These are phyloP conservation scores for Lizanozyma gosingica DNA, from an alignment of 1,139 yeast genomes.

Conservation along the genomic window DNA sequence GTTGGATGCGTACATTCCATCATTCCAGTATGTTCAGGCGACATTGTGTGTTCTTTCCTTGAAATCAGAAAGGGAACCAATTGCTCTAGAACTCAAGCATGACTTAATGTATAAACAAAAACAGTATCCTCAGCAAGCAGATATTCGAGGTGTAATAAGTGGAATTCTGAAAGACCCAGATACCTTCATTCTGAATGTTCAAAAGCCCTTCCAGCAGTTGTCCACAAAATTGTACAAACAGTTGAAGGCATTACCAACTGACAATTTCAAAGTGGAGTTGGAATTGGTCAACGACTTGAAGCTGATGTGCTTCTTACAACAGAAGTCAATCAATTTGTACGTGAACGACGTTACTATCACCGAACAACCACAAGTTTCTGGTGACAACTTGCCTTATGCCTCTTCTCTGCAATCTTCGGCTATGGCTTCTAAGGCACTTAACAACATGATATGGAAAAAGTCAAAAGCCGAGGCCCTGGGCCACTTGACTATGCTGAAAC, in stretches of 20 bases:
- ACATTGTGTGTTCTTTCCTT: slow-evolving; percentile 29
- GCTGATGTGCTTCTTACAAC: slow-evolving; percentile 19
- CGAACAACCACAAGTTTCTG: neutral
- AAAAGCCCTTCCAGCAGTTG: slow-evolving; percentile 14
- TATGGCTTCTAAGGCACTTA: neutral
- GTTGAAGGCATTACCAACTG: slow-evolving; percentile 15
- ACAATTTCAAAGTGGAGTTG: slow-evolving; percentile 21
- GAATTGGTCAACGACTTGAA: slow-evolving; percentile 24
- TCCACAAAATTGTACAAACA: slow-evolving; percentile 15
- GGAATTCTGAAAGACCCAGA: slow-evolving; percentile 14
- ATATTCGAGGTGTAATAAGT: neutral
- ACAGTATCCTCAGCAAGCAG: neutral
- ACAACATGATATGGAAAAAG: neutral
- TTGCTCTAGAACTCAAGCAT: slow-evolving; percentile 36
- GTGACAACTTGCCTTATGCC: neutral
- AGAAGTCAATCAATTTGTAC: slow-evolving; percentile 18
- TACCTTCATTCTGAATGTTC: slow-evolving; percentile 16
- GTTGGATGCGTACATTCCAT: slow-evolving; percentile 15
- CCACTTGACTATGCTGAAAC: neutral
- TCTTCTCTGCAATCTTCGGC: neutral
- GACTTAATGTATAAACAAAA: slow-evolving; percentile 25
- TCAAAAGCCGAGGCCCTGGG: neutral
- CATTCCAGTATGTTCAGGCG: slow-evolving; percentile 19
- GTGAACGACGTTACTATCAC: slow-evolving; percentile 9
- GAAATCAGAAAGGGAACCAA: slow-evolving; percentile 20